phyloP scores from a whole-genome alignment of 768 basidiomycete species.

The Russula olivacea region DNA sequence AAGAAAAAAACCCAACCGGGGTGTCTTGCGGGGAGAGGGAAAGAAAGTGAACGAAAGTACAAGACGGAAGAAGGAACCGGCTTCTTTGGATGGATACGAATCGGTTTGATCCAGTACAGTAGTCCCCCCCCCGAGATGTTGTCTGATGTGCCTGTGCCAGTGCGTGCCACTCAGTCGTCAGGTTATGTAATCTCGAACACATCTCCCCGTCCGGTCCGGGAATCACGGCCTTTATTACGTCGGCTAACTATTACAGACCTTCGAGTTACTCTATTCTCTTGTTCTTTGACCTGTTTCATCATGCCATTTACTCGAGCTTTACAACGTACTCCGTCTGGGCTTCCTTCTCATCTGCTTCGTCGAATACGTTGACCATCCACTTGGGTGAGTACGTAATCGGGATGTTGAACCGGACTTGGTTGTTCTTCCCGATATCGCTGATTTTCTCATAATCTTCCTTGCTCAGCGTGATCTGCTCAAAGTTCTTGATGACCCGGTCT shows the following conservation, averaged over 20 bases:
- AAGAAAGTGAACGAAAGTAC: not conserved
- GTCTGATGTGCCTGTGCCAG: too few species aligned
- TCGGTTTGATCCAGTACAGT: not conserved
- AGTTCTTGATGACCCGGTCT: constrained; percentile 70
- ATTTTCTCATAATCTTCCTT: constrained; percentile 63
- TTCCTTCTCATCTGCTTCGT: constrained; percentile 48
- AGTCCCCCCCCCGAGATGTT: too few species aligned
- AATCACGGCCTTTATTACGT: too few species aligned
- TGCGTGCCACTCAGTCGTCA: too few species aligned
- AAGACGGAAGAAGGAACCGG: not conserved
- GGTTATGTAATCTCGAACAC: too few species aligned
- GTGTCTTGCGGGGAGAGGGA: not conserved
- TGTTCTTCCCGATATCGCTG: constrained; percentile 43
- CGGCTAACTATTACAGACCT: too few species aligned
- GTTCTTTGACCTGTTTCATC: too few species aligned
- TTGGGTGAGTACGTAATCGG: constrained; percentile 51
- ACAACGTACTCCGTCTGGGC: not conserved
- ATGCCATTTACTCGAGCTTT: constrained; percentile 2
- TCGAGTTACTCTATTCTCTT: too few species aligned
- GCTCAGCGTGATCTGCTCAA: constrained; percentile 63
- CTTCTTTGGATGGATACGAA: not conserved
- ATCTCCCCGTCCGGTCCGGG: too few species aligned
- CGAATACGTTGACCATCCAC: constrained; percentile 73
- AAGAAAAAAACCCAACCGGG: not conserved
- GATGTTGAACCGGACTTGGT: constrained; percentile 54